Evolutionary conservation across 306 rosid species (phyloP), one percentile per base, ranked within the genome.

Genomic region (Vicia sativa): DNA sequence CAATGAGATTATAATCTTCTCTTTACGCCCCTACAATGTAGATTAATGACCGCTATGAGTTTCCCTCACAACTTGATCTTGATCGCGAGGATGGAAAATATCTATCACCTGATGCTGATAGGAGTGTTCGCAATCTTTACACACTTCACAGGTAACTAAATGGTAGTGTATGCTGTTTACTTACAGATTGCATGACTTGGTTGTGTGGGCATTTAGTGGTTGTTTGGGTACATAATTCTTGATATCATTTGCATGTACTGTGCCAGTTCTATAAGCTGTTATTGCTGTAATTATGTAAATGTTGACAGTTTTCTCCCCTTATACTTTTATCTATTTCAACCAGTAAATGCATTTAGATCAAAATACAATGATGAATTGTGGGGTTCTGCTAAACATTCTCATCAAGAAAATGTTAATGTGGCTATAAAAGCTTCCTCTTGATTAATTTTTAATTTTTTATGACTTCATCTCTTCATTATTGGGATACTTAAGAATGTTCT

Each of bases 11-110:
- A 57, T 45, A 41, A 63, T 62, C n/a, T 74, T 74, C 19, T 60
- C 26, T 73, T 64, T 9, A 9, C 31, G 62, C 21, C 66, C 54
- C 41, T 37, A 19, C 37, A 53, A 21, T 56, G 75, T 81, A 92
- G 97, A 92, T 92, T 42, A 89, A 92, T 70, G 97, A 92, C 70
- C 95, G 91, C 39, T 92, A 92, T 82, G 97, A 92, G 87, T 92
- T 92, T 77, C 97, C 97, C 19, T 74, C 81, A 81, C 92, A 92
- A 89, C 87, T 92, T 74, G 96, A 92, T 75, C 97, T 92, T 67
- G 97, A 92, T 67, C 85, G 91, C 64, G 97, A 92, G 79, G 72
- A 87, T 79, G 96, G 97, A 9, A 92, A 86, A 61, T 92, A 92
- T 82, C 75, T 92, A 38, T 92, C 97, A 23, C 97, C 97, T 37